Base-by-base conservation (phyloP, 345 rosid species). In the Rhodamnia argentea region DNA sequence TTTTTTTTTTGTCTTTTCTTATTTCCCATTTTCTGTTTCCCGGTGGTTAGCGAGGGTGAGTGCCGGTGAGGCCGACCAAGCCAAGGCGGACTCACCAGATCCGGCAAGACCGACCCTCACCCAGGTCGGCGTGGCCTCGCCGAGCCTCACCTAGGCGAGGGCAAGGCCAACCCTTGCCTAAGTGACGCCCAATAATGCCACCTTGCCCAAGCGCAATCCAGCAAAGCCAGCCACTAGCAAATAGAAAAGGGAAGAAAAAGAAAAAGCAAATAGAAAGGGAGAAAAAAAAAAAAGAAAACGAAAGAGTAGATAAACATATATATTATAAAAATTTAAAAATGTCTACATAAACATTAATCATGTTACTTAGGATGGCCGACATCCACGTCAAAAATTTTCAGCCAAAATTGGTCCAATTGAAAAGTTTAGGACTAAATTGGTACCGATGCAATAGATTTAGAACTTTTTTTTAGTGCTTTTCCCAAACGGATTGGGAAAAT, bases 371-470 rank as follows among this genome's bases (percentile, higher is more conserved):
- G 7, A 59, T n/a, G 13, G 10, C 6, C 8, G 5, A 3, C 9
- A 1, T 7, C 16, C 18, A n/a, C 1, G 0, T 13, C 0, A 6
- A 0, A 4, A 13, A 59, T 13, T 59, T n/a, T 13, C 4, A 13
- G 0, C 1, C 6, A n/a, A 13, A 59, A 59, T 59, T 59, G n/a
- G 2, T 8, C 6, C 18, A n/a, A n/a, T 59, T 59, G 18, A 59
- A 59, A 58, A 5, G 6, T 26, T 1, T 26, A 26, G 0, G 13
- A 58, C 8, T 26, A 2, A 58, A 58, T 58, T 26, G 32, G 2
- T 3, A 59, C 16, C 1, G 3, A 29, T 13, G 16, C 5, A n/a
- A 59, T 59, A 59, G 6, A 32, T 59, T 59, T 59, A 6, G 2
- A 13, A 14, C 37, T 59, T 59, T 59, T 13, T 7, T 59, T 0